Evolutionary conservation across 768 basidiomycete genomes (phyloP).

Genomic region (Trametes cingulata): DNA sequence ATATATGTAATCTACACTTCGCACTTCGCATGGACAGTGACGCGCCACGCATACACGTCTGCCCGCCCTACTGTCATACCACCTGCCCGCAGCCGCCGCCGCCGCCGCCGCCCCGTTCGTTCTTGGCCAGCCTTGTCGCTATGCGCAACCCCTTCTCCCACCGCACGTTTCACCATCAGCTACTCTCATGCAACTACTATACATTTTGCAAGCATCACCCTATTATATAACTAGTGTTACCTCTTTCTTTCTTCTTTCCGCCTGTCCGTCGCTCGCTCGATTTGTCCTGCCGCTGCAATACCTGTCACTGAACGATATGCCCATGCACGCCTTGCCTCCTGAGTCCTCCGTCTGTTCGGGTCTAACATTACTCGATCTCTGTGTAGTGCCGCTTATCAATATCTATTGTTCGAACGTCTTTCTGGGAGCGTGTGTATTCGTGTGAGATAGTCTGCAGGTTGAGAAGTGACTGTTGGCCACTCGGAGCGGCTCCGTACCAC

Average conservation of each 20-base stretch:
- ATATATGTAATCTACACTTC: constrained; percentile 6
- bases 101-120: background rate
- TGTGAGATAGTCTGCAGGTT: too few species aligned
- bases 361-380: background rate
- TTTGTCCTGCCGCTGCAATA: background rate
- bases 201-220: background rate
- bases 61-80: background rate
- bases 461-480: too few species aligned
- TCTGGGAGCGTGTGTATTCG: too few species aligned
- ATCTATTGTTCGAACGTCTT: background rate
- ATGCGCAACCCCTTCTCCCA: background rate
- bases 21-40: constrained; percentile 4
- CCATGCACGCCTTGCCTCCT: background rate
- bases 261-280: background rate
- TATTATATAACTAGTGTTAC: background rate
- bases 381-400: background rate
- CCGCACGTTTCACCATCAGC: background rate
- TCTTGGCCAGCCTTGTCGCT: background rate
- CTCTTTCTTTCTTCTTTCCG: too few species aligned
- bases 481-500: too few species aligned
- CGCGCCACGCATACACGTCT: constrained; percentile 13
- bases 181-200: background rate
- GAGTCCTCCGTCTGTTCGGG: background rate
- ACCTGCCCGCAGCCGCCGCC: background rate
- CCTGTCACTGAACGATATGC: background rate